A percentile compares a stretch with the other conserved stretches of the same genome.
Evolutionary conservation across 306 rosid species (phyloP).

Genomic region (Rosa persica): DNA sequence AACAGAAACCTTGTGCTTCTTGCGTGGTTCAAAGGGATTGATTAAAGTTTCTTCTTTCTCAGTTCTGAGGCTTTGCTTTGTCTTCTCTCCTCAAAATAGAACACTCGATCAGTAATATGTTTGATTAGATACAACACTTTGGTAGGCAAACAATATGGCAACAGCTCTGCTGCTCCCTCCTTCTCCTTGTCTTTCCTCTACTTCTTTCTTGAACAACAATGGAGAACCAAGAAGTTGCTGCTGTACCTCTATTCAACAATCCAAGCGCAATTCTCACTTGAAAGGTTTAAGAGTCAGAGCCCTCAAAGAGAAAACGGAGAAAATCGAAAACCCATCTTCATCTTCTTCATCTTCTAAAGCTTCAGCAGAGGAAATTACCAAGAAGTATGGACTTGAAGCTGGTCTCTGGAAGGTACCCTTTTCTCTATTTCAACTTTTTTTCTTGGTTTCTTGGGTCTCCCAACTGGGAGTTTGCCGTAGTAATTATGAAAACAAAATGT

Average conservation of each 20-base stretch:
- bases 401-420: conserved; percentile 87
- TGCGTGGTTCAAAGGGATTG: background rate
- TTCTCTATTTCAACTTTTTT: conserved; percentile 8
- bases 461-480: background rate
- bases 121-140: conserved; percentile 21
- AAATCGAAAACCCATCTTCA: conserved; percentile 53
- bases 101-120: conserved; percentile 8
- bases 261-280: conserved; percentile 21
- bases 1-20: background rate
- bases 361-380: conserved; percentile 73
- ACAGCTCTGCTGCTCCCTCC: conserved; percentile 36
- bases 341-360: conserved; percentile 34
- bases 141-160: conserved; percentile 43
- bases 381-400: conserved; percentile 90
- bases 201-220: conserved; percentile 31
- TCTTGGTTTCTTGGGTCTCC: conserved; percentile 3
- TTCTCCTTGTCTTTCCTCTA: conserved; percentile 37
- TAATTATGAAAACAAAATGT: background rate
- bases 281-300: conserved; percentile 62
- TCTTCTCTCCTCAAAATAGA: background rate
- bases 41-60: conserved; percentile 2
- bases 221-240: conserved; percentile 22
- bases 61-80: background rate
- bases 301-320: conserved; percentile 69
- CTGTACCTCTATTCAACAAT: conserved; percentile 29